These are phyloP conservation scores for Suillus tomentosus DNA, from an alignment of 768 basidiomycete genomes.

Conservation along the genomic window DNA sequence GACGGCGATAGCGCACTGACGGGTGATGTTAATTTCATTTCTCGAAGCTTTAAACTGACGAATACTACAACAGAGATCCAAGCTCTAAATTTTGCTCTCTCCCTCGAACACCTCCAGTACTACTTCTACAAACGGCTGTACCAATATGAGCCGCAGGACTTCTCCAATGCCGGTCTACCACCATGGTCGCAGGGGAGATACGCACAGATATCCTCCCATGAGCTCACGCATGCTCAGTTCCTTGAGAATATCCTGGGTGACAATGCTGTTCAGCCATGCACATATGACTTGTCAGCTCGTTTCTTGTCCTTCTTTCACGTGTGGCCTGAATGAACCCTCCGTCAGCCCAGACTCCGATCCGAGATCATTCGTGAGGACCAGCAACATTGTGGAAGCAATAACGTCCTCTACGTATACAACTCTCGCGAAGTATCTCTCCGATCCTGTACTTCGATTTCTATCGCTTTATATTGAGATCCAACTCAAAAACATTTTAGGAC, in stretches of 20 bases:
- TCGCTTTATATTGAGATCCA: constrained; percentile 25
- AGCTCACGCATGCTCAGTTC: constrained; percentile 55
- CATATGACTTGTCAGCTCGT: constrained; percentile 57
- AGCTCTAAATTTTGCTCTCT: constrained; percentile 49
- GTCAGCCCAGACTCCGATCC: constrained; percentile 47
- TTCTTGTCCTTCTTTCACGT: not conserved
- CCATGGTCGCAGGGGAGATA: constrained; percentile 52
- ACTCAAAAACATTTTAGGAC: constrained; percentile 20
- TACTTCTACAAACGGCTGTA: constrained; percentile 48
- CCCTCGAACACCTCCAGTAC: constrained; percentile 49
- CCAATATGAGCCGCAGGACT: constrained; percentile 48
- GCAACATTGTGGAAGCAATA: constrained; percentile 57
- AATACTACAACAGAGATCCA: constrained; percentile 10
- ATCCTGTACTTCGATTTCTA: constrained; percentile 38
- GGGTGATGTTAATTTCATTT: constrained; percentile 32
- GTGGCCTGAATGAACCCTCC: not conserved
- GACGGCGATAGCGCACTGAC: not conserved
- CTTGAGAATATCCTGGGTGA: constrained; percentile 47
- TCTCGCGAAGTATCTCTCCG: constrained; percentile 48
- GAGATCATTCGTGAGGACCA: constrained; percentile 49
- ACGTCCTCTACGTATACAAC: constrained; percentile 58
- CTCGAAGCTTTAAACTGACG: constrained; percentile 26
- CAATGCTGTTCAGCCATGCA: constrained; percentile 52
- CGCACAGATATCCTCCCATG: constrained; percentile 55
- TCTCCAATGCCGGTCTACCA: constrained; percentile 48